phyloP scores from a whole-genome alignment of 2,329 filamentous ascomycete genomes.

The Diaporthe eres region DNA sequence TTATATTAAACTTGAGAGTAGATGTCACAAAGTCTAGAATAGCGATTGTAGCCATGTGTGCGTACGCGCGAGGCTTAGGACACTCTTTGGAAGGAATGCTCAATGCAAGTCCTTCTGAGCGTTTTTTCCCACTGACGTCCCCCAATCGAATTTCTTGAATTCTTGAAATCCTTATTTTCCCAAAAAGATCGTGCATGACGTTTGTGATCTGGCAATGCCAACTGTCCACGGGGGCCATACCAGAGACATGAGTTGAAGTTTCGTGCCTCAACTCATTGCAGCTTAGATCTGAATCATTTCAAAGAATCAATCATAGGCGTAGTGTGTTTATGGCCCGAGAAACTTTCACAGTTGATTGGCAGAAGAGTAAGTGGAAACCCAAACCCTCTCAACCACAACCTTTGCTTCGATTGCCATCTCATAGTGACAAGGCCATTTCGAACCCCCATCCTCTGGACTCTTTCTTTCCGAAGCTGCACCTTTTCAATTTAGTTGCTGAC shows the following conservation, averaged over 20 bases:
- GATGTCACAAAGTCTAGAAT: no score
- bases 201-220: not conserved
- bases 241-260: not conserved
- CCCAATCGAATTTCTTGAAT: no score
- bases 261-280: not conserved
- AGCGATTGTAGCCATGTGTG: no score
- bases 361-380: not conserved
- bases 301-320: not conserved
- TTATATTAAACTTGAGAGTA: fast-evolving
- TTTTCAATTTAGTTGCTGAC: not conserved
- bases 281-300: not conserved
- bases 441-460: not conserved
- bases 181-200: not conserved
- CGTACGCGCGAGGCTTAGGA: not conserved
- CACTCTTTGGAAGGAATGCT: no score
- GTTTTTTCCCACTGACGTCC: no score
- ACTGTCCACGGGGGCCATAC: not conserved
- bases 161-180: no score
- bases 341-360: no score
- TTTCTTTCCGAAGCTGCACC: no score
- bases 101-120: not conserved
- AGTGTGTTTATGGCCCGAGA: not conserved
- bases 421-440: not conserved
- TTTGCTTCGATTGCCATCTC: not conserved
- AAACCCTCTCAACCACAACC: not conserved